Percentiles rank a stretch among this genome's conserved stretches.
Conservation (phyloP, 2,329 filamentous ascomycete species). For the Pyrenochaeta sp. region DNA sequence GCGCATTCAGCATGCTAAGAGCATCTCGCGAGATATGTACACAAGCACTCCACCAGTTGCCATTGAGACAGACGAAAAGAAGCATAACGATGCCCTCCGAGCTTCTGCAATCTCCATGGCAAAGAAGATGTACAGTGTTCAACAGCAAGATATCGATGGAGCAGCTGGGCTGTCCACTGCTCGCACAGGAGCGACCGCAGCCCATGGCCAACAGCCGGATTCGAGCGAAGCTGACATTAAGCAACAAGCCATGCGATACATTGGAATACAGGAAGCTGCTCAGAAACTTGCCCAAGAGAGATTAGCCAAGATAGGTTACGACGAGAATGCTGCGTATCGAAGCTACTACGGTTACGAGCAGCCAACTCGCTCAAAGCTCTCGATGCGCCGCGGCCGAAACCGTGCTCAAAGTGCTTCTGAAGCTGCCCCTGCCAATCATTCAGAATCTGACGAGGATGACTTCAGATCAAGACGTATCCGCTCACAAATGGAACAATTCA, state of each 20-base stretch:
- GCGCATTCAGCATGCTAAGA: conserved; percentile 71
- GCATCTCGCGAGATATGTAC: conserved; percentile 77
- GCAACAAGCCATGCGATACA: conserved; percentile 59
- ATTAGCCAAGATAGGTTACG: conserved; percentile 79
- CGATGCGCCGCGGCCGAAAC: conserved; percentile 61
- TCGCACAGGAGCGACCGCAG: conserved; percentile 46
- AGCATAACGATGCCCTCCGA: conserved; percentile 74
- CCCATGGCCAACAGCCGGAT: conserved; percentile 36
- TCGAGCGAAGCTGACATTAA: conserved; percentile 58
- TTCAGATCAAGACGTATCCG: conserved; percentile 76
- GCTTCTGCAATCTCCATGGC: conserved; percentile 91
- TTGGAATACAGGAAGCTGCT: conserved; percentile 83
- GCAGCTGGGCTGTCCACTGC: conserved; percentile 43
- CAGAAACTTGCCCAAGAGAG: conserved; percentile 86
- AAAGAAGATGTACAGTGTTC: conserved; percentile 79
- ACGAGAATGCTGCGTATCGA: conserved; percentile 71
- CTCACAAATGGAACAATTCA: conserved; percentile 81
- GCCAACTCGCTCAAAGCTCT: conserved; percentile 61
- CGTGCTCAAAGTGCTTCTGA: conserved; percentile 73
- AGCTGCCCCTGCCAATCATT: conserved; percentile 43
- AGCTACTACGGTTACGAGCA: conserved; percentile 76
- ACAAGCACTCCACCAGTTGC: conserved; percentile 77
- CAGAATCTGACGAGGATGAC: conserved; percentile 63
- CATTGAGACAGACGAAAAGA: conserved; percentile 76
- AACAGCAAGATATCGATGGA: conserved; percentile 69